These are phyloP conservation scores for Pythium aphanidermatum DNA, from an alignment of 352 stramenopile species.

Conservation along the genomic window DNA sequence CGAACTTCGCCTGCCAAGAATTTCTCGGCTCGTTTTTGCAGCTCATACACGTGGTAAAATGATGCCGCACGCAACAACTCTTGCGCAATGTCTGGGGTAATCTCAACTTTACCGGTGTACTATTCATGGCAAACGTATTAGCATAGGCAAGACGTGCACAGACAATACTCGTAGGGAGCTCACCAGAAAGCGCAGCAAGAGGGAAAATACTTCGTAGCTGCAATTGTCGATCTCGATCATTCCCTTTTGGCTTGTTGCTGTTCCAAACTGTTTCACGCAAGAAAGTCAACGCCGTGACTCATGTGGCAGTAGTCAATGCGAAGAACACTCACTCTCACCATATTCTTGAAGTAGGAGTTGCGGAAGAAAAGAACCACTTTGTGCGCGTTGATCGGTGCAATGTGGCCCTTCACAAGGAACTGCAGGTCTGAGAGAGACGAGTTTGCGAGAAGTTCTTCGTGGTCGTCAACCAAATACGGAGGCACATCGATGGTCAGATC, in stretches of 20 bases:
- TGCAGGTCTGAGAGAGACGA: constrained; percentile 79
- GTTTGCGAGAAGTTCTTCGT: constrained; percentile 84
- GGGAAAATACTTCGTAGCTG: constrained; percentile 84
- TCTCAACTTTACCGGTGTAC: constrained; percentile 86
- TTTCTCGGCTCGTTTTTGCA: constrained; percentile 79
- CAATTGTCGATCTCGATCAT: constrained; percentile 88
- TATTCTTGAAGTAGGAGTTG: constrained; percentile 90
- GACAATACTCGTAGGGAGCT: too few relatives aligned
- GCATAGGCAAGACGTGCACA: too few relatives aligned
- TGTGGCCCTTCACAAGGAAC: constrained; percentile 84
- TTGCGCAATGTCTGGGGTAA: constrained; percentile 74
- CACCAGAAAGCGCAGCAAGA: constrained; percentile 80
- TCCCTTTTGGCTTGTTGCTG: constrained; percentile 69
- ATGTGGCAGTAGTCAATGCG: neutral
- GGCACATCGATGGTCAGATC: constrained; percentile 76
- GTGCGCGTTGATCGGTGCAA: constrained; percentile 83
- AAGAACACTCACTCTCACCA: constrained; percentile 75
- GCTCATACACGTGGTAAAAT: constrained; percentile 79
- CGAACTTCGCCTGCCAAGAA: constrained; percentile 78
- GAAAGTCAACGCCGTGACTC: neutral
- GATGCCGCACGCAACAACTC: constrained; percentile 72
- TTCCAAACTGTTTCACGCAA: constrained; percentile 77
- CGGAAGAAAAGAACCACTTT: constrained; percentile 88
- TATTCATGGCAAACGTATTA: too few relatives aligned
- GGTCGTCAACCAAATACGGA: constrained; percentile 78